Conservation (phyloP, 2,329 filamentous ascomycete species). For the Cladophialophora bantiana region DNA sequence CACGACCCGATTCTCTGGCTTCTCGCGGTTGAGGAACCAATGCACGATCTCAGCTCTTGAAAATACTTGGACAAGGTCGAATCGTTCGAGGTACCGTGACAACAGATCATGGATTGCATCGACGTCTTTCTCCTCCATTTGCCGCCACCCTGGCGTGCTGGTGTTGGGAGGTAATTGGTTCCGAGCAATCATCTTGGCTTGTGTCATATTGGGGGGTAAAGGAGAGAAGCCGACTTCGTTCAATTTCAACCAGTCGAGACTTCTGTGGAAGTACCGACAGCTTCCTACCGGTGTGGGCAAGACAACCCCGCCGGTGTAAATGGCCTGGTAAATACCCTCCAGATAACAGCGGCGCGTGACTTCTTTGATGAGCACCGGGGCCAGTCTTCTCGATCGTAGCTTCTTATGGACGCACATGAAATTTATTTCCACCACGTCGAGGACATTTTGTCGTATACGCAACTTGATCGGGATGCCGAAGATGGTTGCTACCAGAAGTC, state of each 20-base stretch:
- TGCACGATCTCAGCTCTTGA: slow-evolving; percentile 81
- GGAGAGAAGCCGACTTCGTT: slow-evolving; percentile 95
- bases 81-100: slow-evolving; percentile 77
- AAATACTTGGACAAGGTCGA: slow-evolving; percentile 84
- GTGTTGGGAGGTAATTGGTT: slow-evolving; percentile 82
- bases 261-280: slow-evolving; percentile 92
- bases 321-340: slow-evolving; percentile 86
- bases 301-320: slow-evolving; percentile 92
- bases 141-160: slow-evolving; percentile 74
- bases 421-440: slow-evolving; percentile 92
- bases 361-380: slow-evolving; percentile 96
- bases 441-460: slow-evolving; percentile 75
- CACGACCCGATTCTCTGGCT: slow-evolving; percentile 73
- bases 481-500: slow-evolving; percentile 93
- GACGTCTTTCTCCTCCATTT: slow-evolving; percentile 80
- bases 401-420: slow-evolving; percentile 99
- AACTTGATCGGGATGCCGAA: slow-evolving; percentile 88
- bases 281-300: slow-evolving; percentile 91
- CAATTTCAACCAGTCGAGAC: slow-evolving; percentile 94
- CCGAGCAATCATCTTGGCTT: slow-evolving; percentile 81
- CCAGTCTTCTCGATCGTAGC: slow-evolving; percentile 87
- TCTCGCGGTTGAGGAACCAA: slow-evolving; percentile 76
- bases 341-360: slow-evolving; percentile 92
- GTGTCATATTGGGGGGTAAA: slow-evolving; percentile 81
- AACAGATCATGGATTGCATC: slow-evolving; percentile 77